Percentiles rank a stretch among this genome's conserved stretches.
phyloP scores from a whole-genome alignment of 257 asterid species.

The Avicennia marina region DNA sequence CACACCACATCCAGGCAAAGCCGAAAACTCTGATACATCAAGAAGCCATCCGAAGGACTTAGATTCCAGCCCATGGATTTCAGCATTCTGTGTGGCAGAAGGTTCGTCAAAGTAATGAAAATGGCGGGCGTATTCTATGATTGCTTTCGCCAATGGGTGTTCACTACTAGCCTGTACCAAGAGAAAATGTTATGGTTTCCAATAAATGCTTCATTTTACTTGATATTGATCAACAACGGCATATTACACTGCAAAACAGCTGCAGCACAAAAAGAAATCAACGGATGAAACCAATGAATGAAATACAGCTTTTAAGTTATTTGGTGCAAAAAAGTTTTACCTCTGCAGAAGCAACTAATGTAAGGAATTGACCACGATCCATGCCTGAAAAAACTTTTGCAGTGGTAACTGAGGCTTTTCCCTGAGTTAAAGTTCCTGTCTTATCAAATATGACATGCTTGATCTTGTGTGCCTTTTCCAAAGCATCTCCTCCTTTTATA shows the following conservation, averaged over 20 bases:
- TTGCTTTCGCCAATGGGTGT: constrained; percentile 91
- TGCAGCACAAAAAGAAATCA: no score
- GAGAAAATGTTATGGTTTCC: neutral
- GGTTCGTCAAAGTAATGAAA: constrained; percentile 84
- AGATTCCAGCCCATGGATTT: constrained; percentile 22
- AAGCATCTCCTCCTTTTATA: constrained; percentile 97
- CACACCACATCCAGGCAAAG: constrained; percentile 68
- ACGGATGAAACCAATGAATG: no score
- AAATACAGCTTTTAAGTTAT: neutral
- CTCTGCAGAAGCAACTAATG: constrained; percentile 98
- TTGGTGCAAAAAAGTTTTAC: constrained; percentile 25
- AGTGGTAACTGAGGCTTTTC: constrained; percentile 84
- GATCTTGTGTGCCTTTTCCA: constrained; percentile 92
- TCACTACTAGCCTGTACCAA: constrained; percentile 79
- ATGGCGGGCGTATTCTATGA: constrained; percentile 87
- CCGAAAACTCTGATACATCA: constrained; percentile 51
- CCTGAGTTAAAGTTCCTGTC: constrained; percentile 98
- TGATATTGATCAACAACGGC: constrained; percentile 47
- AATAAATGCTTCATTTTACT: neutral
- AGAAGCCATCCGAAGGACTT: constrained; percentile 63
- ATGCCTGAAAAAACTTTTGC: constrained; percentile 77
- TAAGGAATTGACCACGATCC: constrained; percentile 93
- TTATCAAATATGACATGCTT: constrained; percentile 84
- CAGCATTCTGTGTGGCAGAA: constrained; percentile 25
- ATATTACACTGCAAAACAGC: constrained; percentile 29